Conservation (phyloP, 768 basidiomycete genomes). For the Lanmaoa rubissima region DNA sequence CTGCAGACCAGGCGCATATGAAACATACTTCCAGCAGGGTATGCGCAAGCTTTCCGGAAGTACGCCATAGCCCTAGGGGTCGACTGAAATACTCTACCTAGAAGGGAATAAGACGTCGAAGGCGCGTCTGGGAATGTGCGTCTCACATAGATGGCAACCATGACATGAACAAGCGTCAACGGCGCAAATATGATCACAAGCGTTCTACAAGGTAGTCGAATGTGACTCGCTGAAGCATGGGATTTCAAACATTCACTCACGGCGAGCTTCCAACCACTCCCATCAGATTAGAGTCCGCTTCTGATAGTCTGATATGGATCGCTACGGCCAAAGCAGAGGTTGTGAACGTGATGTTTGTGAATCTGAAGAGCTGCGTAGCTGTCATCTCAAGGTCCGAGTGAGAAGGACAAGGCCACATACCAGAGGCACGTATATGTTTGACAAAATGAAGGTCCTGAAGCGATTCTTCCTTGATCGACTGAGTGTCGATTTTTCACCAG, state of each 20-base stretch:
- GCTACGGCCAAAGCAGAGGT: constrained; percentile 77
- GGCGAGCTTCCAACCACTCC: constrained; percentile 83
- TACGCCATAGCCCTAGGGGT: constrained; percentile 89
- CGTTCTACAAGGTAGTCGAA: constrained; percentile 42
- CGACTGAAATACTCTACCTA: constrained; percentile 92
- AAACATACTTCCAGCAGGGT: constrained; percentile 87
- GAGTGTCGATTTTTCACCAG: constrained; percentile 27
- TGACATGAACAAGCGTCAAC: constrained; percentile 79
- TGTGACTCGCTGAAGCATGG: neutral
- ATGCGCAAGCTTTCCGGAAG: constrained; percentile 81
- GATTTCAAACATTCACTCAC: constrained; percentile 40
- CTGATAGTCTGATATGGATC: constrained; percentile 64
- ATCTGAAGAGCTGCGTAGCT: constrained; percentile 66
- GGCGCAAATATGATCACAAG: constrained; percentile 86
- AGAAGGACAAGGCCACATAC: constrained; percentile 39
- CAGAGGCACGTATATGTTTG: constrained; percentile 76
- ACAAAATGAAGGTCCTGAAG: constrained; percentile 64
- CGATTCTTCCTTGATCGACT: constrained; percentile 43
- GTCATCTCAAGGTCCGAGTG: constrained; percentile 9
- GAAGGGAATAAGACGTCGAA: constrained; percentile 11
- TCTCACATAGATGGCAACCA: constrained; percentile 80
- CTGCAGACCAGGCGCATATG: constrained; percentile 92
- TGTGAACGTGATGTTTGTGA: constrained; percentile 82
- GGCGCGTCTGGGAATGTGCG: constrained; percentile 9
- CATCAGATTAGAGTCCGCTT: constrained; percentile 47